Base-by-base conservation (phyloP, 2,329 filamentous ascomycete species). In the Clonostachys chloroleuca region DNA sequence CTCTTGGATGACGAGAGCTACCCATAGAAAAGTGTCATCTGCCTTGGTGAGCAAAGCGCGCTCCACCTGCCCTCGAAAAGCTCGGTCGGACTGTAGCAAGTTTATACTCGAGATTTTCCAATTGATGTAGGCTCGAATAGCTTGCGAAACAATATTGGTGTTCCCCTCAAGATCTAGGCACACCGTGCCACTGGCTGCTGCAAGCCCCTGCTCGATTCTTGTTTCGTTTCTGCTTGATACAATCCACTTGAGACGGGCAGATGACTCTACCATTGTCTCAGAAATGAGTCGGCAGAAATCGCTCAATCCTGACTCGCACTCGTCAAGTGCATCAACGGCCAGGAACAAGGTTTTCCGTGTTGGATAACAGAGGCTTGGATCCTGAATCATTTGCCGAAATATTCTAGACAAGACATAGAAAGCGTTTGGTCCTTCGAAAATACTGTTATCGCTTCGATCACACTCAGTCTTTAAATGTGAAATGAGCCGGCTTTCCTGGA, bases 301-400 rank as follows among this genome's bases (percentile, higher is more conserved):
- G 1, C 45, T 18, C 20, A 54, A 47, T 16, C 54, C 61, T 5
- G 35, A 18, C 6, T 36, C 39, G 48, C 69, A 75, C 53, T 77
- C 72, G 47, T 78, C 72, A 1, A 77, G 66, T 2, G 69, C 73
- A 54, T 77, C 71, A 42, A 78, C 24, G 24, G 9, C 9, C 9
- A 30, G 5, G 24, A 30, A 30, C 24, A 30, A 10, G 8, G 8
- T 30, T 30, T 30, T 30, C 2, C 9, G 24, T 4, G 2, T 55
- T 12, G 75, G 49, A 6, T 12, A 55, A 3, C 51, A 47, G 39
- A 74, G 66, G 12, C 59, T n/a, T 2, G 53, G 13, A 30, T 30
- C 24, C 4, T 30, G 8, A 10, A 30, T 4, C 24, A 10, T 30
- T 30, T 30, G 8, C 24, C 24, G 24, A 30, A 10, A 10, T 30